Percentiles rank a stretch among this genome's conserved stretches.
Evolutionary conservation across 805 yeast genomes (phyloP).

Genomic region (Kodamaea jinghongensis): DNA sequence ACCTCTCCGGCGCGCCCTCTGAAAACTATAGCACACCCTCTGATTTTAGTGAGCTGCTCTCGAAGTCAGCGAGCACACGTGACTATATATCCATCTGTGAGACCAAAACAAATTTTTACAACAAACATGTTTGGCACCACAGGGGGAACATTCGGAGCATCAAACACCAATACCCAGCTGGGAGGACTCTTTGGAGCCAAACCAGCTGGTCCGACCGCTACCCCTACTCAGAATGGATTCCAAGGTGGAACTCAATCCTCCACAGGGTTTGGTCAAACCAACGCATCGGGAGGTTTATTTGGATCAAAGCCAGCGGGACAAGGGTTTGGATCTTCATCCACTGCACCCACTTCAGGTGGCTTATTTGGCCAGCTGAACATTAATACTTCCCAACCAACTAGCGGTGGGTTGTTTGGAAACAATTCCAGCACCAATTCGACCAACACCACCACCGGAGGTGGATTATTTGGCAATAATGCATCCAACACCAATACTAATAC

Average conservation of each 20-base stretch:
- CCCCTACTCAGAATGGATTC: not conserved
- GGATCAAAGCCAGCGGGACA: slow-evolving; percentile 8
- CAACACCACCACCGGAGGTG: slow-evolving; percentile 9
- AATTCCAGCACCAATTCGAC: not conserved
- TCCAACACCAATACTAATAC: slow-evolving; percentile 11
- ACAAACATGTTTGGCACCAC: slow-evolving; percentile 3
- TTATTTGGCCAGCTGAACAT: slow-evolving; percentile 8
- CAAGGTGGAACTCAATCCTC: not conserved
- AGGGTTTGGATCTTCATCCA: slow-evolving; percentile 2
- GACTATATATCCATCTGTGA: too few species aligned
- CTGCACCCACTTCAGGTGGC: slow-evolving; percentile 8
- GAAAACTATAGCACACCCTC: too few species aligned
- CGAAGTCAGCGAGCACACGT: too few species aligned
- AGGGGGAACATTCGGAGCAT: slow-evolving; percentile 16
- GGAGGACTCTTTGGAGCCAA: slow-evolving; percentile 23
- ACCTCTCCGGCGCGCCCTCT: too few species aligned
- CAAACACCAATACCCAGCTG: slow-evolving; percentile 10
- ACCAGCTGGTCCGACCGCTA: not conserved
- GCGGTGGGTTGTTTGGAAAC: slow-evolving; percentile 19
- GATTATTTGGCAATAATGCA: slow-evolving; percentile 14
- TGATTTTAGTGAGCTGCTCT: slow-evolving; percentile 12
- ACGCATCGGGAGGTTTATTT: slow-evolving; percentile 1
- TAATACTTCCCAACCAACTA: slow-evolving; percentile 1
- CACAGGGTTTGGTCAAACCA: slow-evolving; percentile 2
- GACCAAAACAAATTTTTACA: too few species aligned